A percentile compares a stretch with the other conserved stretches of the same genome.
phyloP scores from a whole-genome alignment of 1,284 basidiomycete genomes.

The Vanrija humicola region DNA sequence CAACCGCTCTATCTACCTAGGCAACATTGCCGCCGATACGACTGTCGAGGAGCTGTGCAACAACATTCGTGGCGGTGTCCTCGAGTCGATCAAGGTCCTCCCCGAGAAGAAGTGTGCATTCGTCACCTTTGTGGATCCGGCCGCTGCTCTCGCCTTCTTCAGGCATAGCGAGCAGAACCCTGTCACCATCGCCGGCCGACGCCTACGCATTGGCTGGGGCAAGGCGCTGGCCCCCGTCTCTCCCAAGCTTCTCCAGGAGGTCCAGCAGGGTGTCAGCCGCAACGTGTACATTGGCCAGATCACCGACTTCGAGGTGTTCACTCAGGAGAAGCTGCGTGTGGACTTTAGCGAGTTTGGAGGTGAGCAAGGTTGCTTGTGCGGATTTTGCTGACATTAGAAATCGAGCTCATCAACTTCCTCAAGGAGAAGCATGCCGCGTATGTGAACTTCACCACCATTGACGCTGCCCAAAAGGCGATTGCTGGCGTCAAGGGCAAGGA shows the following conservation, averaged over 20 bases:
- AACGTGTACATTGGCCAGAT: conserved; percentile 93
- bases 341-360: conserved; percentile 88
- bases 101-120: conserved; percentile 54
- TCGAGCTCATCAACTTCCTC: conserved; percentile 91
- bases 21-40: conserved; percentile 90
- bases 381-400: conserved; percentile 51
- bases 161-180: conserved; percentile 82
- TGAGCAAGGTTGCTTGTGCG: conserved; percentile 22
- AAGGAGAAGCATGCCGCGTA: conserved; percentile 96
- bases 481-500: conserved; percentile 78
- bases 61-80: conserved; percentile 76
- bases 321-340: conserved; percentile 74
- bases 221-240: conserved; percentile 81
- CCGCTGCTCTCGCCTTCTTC: conserved; percentile 84
- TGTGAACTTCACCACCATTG: conserved; percentile 88
- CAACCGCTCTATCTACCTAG: conserved; percentile 87
- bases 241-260: conserved; percentile 69
- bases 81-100: conserved; percentile 17
- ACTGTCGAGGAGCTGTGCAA: conserved; percentile 89
- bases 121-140: conserved; percentile 83
- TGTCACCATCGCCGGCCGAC: conserved; percentile 80
- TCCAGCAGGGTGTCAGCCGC: conserved; percentile 83
- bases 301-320: conserved; percentile 84
- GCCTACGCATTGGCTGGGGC: conserved; percentile 92
- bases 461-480: conserved; percentile 92